A percentile compares a stretch with the other conserved stretches of the same genome.
Conservation (phyloP, 202 grass and related monocot species). For the Cymbopogon flexuosus region DNA sequence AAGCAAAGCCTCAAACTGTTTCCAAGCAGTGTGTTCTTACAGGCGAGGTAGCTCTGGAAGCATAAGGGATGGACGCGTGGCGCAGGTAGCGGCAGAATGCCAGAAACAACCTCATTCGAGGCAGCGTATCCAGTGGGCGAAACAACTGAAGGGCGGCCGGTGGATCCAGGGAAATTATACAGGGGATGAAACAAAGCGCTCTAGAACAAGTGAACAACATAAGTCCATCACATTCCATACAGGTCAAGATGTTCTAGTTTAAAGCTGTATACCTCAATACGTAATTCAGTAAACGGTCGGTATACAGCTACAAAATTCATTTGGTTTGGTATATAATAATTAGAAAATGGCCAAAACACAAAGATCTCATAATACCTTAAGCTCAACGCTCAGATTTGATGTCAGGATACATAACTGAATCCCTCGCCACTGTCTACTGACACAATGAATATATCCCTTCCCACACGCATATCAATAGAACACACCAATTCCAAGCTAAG, state of each 20-base stretch:
- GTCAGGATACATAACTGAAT: not conserved
- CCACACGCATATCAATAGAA: not conserved
- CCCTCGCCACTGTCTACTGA: not conserved
- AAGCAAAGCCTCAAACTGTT: not conserved
- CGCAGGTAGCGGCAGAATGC: not conserved
- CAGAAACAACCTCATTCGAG: slow-evolving; percentile 38
- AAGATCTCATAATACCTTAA: not conserved
- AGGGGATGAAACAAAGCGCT: not conserved
- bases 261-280: not conserved
- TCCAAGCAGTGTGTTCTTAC: slow-evolving; percentile 10
- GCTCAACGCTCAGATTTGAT: not conserved
- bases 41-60: not conserved
- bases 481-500: not conserved
- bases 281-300: not conserved
- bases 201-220: not conserved
- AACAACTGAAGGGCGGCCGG: not conserved
- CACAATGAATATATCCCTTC: no score
- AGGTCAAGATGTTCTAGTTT: not conserved
- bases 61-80: not conserved
- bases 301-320: not conserved
- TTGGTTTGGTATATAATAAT: not conserved
- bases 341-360: not conserved
- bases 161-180: not conserved
- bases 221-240: not conserved
- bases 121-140: not conserved